Conservation (phyloP, 2,329 filamentous ascomycete species). For the Phialocephala sp. region DNA sequence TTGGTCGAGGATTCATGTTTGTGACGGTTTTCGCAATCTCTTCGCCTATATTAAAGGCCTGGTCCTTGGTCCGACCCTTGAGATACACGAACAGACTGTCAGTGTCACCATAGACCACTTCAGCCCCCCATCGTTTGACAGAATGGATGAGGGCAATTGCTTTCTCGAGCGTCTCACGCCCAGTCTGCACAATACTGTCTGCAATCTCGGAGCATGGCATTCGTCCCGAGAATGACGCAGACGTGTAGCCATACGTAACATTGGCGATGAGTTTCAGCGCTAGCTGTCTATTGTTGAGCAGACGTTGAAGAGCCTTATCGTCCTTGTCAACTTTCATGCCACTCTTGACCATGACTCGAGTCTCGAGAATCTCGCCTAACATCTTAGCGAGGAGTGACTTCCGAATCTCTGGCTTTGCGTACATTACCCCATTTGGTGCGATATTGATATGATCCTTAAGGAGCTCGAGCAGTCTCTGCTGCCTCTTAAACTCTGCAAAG, state of each 20-base stretch:
- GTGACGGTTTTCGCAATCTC: conserved; percentile 91
- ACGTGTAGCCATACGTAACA: conserved; percentile 97
- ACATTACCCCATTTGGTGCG: conserved; percentile 96
- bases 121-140: conserved; percentile 84
- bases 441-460: conserved; percentile 89
- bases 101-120: conserved; percentile 98
- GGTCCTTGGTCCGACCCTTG: conserved; percentile 81
- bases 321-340: conserved; percentile 95
- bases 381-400: conserved; percentile 95
- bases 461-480: conserved; percentile 75
- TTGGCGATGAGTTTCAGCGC: conserved; percentile 97
- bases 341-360: conserved; percentile 95
- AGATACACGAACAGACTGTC: conserved; percentile 93
- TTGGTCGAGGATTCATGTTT: conserved; percentile 83
- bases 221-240: conserved; percentile 92
- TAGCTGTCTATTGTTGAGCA: conserved; percentile 91
- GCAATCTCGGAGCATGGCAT: conserved; percentile 99
- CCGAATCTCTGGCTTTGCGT: conserved; percentile 81
- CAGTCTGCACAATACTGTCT: conserved; percentile 97
- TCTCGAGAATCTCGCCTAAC: conserved; percentile 94
- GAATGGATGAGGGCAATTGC: conserved; percentile 93
- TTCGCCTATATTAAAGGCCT: conserved; percentile 91
- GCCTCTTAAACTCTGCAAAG: conserved; percentile 83
- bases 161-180: conserved; percentile 90
- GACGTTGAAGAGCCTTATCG: conserved; percentile 81